Evolutionary conservation across 116 monocot species (phyloP).

Genomic region (Iris pallida): DNA sequence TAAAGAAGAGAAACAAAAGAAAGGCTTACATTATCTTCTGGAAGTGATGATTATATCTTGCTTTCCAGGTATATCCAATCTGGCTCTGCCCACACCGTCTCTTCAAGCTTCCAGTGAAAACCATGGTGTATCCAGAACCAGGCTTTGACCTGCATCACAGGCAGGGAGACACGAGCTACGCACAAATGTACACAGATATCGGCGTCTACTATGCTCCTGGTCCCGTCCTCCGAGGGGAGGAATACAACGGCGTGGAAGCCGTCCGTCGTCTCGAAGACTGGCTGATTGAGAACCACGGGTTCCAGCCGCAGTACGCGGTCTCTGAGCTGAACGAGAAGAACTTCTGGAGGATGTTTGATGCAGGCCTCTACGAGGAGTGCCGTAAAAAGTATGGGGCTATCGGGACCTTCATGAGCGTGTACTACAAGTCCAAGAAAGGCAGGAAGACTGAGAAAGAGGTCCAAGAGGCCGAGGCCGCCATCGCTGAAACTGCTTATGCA

Average conservation of each 20-base stretch:
- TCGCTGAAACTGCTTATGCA: slow-evolving; percentile 37
- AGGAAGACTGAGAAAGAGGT: slow-evolving; percentile 73
- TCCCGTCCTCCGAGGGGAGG: slow-evolving; percentile 52
- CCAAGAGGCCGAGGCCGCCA: slow-evolving; percentile 51
- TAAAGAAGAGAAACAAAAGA: not conserved
- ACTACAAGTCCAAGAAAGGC: slow-evolving; percentile 75
- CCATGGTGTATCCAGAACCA: slow-evolving; percentile 62
- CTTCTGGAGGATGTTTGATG: slow-evolving; percentile 82
- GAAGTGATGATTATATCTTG: not conserved
- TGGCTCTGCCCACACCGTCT: slow-evolving; percentile 71
- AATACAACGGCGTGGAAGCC: slow-evolving; percentile 36
- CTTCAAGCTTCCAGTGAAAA: slow-evolving; percentile 56
- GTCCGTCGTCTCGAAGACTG: slow-evolving; percentile 52
- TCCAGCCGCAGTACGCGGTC: slow-evolving; percentile 72
- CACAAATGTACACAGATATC: slow-evolving; percentile 70
- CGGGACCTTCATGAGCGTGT: slow-evolving; percentile 82
- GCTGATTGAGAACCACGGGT: slow-evolving; percentile 58
- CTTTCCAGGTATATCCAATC: slow-evolving; percentile 56
- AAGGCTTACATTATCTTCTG: not conserved
- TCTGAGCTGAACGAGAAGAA: slow-evolving; percentile 70
- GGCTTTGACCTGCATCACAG: slow-evolving; percentile 53
- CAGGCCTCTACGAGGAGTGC: slow-evolving; percentile 48
- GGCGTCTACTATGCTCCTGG: slow-evolving; percentile 64
- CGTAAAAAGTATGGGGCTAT: slow-evolving; percentile 48
- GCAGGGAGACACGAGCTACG: slow-evolving; percentile 54